Evolutionary conservation across 2,329 filamentous ascomycete genomes (phyloP), one percentile per base, ranked within the genome.

Genomic region (Trichoderma polysporum): DNA sequence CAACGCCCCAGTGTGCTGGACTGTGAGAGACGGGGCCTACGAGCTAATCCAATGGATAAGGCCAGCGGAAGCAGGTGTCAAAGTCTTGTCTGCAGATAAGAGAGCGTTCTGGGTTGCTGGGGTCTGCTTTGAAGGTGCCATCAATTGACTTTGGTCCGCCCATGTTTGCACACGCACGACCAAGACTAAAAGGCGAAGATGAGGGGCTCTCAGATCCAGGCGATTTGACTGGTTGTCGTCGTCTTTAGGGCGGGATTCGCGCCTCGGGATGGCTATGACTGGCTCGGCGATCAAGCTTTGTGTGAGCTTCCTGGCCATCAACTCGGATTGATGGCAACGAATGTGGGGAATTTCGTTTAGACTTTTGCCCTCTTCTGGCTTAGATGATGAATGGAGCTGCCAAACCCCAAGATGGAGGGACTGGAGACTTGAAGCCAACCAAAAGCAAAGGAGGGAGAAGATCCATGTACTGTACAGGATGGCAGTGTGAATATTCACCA

Each of bases 141-240:
- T 31, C 41, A 54, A 63, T 63, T 54, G 60, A 63, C 60, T 63
- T 63, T 39, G 29, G 19, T 19, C 58, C 41, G 56, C 50, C 31
- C 27, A 56, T 17, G 29, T 12, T 49, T 12, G 37, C 50, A 64
- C 61, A 64, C 52, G 61, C 61, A 65, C 35, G 39, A 49, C 52
- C 39, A 47, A 41, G 37, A 29, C 39, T 27, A 41, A 49, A 56
- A 45, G 12, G 33, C n/a, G 45, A 4, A 56, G 37, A 49, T 13
- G 61, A 35, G 19, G 45, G 41, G 27, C 25, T 50, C 58, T 37
- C 58, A 50, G 58, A 22, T 29, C 33, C 17, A 49, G 25, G 22
- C 22, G 17, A 57, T 35, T 2, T 60, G 50, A 62, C 65, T 67
- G 65, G 65, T 25, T 25, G 29, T 19, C 25, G 31, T 31, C 12